Evolutionary conservation across 208 protist genomes (phyloP).

Genomic region (Acanthamoeba culbertsoni): DNA sequence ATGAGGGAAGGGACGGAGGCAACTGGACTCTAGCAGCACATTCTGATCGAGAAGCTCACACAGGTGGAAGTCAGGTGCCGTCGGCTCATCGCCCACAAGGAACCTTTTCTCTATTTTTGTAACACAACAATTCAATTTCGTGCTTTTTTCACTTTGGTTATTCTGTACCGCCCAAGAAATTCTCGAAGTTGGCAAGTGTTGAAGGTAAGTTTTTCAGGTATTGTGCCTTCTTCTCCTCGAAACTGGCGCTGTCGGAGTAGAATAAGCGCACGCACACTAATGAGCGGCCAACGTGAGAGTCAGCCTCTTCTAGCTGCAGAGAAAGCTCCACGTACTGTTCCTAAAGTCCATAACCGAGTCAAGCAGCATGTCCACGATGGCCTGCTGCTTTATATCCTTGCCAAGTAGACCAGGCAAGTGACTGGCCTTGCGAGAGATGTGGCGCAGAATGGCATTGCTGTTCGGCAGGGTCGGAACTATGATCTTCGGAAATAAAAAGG

Average conservation of each 20-base stretch:
- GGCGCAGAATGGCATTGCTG: conserved; percentile 36
- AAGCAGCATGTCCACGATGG: conserved; percentile 7
- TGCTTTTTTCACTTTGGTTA: too few relatives aligned
- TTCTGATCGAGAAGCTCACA: not conserved
- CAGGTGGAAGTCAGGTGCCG: not conserved
- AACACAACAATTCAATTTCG: too few relatives aligned
- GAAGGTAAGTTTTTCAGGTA: not conserved
- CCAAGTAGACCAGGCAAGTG: not conserved
- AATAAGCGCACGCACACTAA: not conserved
- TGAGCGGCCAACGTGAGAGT: not conserved
- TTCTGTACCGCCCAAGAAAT: not conserved
- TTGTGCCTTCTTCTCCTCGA: not conserved
- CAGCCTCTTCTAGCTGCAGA: not conserved
- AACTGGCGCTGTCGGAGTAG: not conserved
- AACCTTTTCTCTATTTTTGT: not conserved
- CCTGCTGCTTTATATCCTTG: not conserved
- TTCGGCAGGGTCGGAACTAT: too few relatives aligned
- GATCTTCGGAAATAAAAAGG: too few relatives aligned
- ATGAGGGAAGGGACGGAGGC: not conserved
- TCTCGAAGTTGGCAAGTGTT: not conserved
- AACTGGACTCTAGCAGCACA: not conserved
- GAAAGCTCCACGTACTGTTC: not conserved
- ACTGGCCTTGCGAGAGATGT: conserved; percentile 2
- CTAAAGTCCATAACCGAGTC: conserved; percentile 5
- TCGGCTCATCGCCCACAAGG: not conserved